phyloP scores from a whole-genome alignment of 2,329 filamentous ascomycete species.

The Fusarium pseudoanthophilum region DNA sequence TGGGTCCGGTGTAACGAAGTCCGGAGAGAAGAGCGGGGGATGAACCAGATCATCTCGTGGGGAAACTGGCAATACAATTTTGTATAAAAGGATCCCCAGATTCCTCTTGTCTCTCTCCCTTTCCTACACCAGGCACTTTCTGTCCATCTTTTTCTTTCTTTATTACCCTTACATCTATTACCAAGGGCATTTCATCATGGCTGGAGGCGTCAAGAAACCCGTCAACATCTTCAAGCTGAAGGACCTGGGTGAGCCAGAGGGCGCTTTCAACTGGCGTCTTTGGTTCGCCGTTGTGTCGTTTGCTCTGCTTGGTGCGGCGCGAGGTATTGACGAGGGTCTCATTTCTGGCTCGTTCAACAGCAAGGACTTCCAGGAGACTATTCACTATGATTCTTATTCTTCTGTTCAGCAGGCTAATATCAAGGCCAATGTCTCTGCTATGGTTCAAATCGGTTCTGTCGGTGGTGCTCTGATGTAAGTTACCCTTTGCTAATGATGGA shows the following conservation, averaged over 20 bases:
- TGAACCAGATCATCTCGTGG: conserved; percentile 6
- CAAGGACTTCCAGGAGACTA: conserved; percentile 69
- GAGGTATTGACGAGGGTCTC: conserved; percentile 83
- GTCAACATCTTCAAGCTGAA: conserved; percentile 73
- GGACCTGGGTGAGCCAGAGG: conserved; percentile 72
- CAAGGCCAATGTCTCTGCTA: conserved; percentile 80
- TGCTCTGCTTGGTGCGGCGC: conserved; percentile 78
- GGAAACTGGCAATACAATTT: neutral
- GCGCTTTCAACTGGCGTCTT: conserved; percentile 80
- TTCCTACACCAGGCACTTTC: neutral
- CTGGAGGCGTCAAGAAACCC: conserved; percentile 64
- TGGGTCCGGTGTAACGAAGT: conserved; percentile 28
- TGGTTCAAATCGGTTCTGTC: conserved; percentile 84
- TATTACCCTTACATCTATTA: neutral
- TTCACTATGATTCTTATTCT: conserved; percentile 66
- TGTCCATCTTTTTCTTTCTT: neutral
- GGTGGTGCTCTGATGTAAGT: conserved; percentile 70
- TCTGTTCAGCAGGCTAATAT: conserved; percentile 70
- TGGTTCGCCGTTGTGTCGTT: conserved; percentile 82
- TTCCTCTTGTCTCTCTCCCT: neutral
- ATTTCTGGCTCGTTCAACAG: conserved; percentile 78
- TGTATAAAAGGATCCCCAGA: conserved; percentile 15
- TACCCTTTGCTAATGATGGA: rapidly evolving
- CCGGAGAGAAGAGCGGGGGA: conserved; percentile 11
- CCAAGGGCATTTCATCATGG: conserved; percentile 50